These are phyloP conservation scores for Baudoinia panamericana DNA, from an alignment of 495 filamentous ascomycete genomes.

Conservation along the genomic window DNA sequence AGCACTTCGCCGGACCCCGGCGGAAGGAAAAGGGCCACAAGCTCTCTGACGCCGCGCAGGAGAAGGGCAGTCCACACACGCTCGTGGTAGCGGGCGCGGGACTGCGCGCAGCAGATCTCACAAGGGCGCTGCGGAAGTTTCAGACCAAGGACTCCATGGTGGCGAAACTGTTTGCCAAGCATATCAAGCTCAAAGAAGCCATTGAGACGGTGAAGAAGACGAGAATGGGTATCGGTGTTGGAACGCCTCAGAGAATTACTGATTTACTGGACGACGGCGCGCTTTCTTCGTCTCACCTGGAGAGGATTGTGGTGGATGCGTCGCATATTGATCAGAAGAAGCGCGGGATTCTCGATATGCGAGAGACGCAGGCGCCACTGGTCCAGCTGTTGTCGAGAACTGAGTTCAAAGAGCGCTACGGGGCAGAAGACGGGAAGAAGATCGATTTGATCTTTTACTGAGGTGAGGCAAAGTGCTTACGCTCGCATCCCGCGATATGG, in stretches of 20 bases:
- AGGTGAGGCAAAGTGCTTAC: too few relatives aligned
- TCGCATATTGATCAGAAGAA: slow-evolving; percentile 89
- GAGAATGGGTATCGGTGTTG: slow-evolving; percentile 71
- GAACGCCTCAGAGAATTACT: slow-evolving; percentile 68
- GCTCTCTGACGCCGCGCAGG: slow-evolving; percentile 48
- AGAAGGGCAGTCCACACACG: slow-evolving; percentile 73
- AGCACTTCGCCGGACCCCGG: slow-evolving; percentile 28
- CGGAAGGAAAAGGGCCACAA: slow-evolving; percentile 26
- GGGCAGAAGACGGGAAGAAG: slow-evolving; percentile 33
- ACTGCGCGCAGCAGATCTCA: slow-evolving; percentile 64
- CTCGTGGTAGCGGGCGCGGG: slow-evolving; percentile 69
- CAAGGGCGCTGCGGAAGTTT: slow-evolving; percentile 63
- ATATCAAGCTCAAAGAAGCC: slow-evolving; percentile 87
- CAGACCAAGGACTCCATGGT: slow-evolving; percentile 62
- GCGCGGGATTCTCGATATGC: slow-evolving; percentile 82
- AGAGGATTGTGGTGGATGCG: slow-evolving; percentile 74
- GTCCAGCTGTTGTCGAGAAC: slow-evolving; percentile 50
- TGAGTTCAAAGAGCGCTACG: slow-evolving; percentile 59
- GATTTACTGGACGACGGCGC: slow-evolving; percentile 74
- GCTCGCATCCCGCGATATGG: too few relatives aligned
- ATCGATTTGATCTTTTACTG: slow-evolving; percentile 48
- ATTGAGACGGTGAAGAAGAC: slow-evolving; percentile 57
- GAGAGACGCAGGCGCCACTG: slow-evolving; percentile 68
- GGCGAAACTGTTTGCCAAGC: slow-evolving; percentile 92
- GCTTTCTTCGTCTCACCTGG: slow-evolving; percentile 51